A percentile compares a stretch with the other conserved stretches of the same genome.
These are phyloP conservation scores for Leccinum insigne DNA, from an alignment of 1,284 basidiomycete species.

Conservation along the genomic window DNA sequence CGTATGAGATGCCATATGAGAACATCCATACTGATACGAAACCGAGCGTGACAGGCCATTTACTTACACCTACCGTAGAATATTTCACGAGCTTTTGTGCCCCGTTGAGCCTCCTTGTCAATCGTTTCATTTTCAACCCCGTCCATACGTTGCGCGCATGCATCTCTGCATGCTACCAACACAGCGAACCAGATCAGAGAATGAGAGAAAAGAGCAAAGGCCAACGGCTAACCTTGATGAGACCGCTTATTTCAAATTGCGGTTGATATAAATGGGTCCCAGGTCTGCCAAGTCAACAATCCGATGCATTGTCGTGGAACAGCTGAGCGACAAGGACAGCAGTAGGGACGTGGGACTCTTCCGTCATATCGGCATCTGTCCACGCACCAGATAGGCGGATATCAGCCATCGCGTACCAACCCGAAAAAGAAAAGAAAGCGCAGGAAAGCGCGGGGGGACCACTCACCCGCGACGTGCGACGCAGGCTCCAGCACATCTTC, in stretches of 20 bases:
- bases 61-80: slow-evolving; percentile 30
- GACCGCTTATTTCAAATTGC: slow-evolving; percentile 39
- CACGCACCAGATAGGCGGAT: not conserved
- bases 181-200: slow-evolving; percentile 4
- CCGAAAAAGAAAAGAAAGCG: not conserved
- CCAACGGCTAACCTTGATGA: slow-evolving; percentile 47
- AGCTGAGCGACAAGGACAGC: slow-evolving; percentile 60
- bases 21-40: too few species aligned
- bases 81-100: slow-evolving; percentile 40
- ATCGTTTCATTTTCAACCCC: slow-evolving; percentile 44
- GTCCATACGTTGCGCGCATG: slow-evolving; percentile 35
- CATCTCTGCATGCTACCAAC: slow-evolving; percentile 47
- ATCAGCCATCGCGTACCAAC: not conserved
- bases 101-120: slow-evolving; percentile 39
- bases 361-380: slow-evolving; percentile 40
- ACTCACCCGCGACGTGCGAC: slow-evolving; percentile 53
- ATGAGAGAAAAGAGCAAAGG: not conserved
- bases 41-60: not conserved
- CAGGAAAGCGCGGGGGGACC: not conserved
- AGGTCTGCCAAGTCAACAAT: slow-evolving; percentile 10
- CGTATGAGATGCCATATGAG: too few species aligned
- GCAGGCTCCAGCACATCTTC: slow-evolving; percentile 66
- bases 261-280: slow-evolving; percentile 15
- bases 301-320: slow-evolving; percentile 44
- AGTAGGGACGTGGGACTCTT: slow-evolving; percentile 60